Conservation (phyloP, 1,139 yeast species). For the Pichia sp. region DNA sequence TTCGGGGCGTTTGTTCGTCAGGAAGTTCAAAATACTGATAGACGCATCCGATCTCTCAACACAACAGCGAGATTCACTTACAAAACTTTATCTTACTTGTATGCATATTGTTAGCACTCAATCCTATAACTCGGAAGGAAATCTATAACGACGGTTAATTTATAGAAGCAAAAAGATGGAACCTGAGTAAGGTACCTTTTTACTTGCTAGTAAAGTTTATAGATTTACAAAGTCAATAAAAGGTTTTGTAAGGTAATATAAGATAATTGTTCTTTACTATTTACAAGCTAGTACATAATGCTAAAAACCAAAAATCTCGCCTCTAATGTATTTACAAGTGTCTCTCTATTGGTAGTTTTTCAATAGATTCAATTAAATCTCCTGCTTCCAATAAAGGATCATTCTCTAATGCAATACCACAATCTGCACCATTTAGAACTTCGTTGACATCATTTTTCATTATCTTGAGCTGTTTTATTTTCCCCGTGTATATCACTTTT, state of each 20-base stretch:
- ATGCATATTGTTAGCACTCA: not conserved
- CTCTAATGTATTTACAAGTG: slow-evolving; percentile 43
- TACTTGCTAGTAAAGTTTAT: slow-evolving; percentile 1
- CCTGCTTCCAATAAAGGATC: slow-evolving; percentile 63
- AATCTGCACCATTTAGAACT: slow-evolving; percentile 81
- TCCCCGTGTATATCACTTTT: slow-evolving; percentile 59
- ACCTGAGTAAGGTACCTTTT: not conserved
- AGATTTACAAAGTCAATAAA: not conserved
- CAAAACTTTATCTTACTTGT: not conserved
- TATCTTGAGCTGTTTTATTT: slow-evolving; percentile 69
- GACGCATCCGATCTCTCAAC: not conserved
- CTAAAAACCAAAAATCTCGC: not conserved
- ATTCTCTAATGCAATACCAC: slow-evolving; percentile 73
- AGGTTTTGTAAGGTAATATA: no score
- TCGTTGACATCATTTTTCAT: slow-evolving; percentile 76
- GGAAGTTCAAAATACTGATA: not conserved
- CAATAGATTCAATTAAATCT: slow-evolving; percentile 70
- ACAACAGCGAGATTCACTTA: not conserved
- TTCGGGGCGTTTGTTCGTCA: slow-evolving; percentile 15
- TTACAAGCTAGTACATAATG: slow-evolving; percentile 15
- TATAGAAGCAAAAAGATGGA: not conserved
- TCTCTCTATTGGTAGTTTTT: slow-evolving; percentile 64
- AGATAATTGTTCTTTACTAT: slow-evolving; percentile 4
- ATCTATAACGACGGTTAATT: not conserved
- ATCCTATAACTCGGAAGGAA: slow-evolving; percentile 17